phyloP scores from a whole-genome alignment of 768 basidiomycete species.

The Russula sp. region DNA sequence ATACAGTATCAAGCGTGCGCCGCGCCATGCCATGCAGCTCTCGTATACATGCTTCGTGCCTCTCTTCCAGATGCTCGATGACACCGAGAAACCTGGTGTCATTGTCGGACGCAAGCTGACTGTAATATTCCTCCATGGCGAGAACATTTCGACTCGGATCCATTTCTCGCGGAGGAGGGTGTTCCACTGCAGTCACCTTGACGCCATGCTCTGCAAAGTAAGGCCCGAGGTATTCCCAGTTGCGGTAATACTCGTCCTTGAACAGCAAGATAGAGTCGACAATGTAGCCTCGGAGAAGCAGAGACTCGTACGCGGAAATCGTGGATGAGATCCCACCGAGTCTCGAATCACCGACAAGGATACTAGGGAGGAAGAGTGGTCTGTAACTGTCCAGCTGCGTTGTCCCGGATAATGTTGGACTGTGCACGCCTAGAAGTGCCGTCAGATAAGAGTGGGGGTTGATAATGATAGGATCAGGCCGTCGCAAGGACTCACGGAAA shows the following conservation, averaged over 20 bases:
- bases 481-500: constrained; percentile 13
- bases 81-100: constrained; percentile 40
- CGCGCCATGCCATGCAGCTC: constrained; percentile 74
- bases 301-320: constrained; percentile 88
- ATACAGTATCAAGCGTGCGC: constrained; percentile 70
- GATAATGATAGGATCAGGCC: constrained; percentile 4
- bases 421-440: constrained; percentile 69
- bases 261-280: constrained; percentile 82
- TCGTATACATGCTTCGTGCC: constrained; percentile 60
- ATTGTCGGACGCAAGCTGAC: constrained; percentile 36
- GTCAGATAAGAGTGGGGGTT: constrained; percentile 11
- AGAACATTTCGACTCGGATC: constrained; percentile 42
- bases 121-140: constrained; percentile 67
- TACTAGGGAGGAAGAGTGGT: constrained; percentile 78
- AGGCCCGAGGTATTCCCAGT: constrained; percentile 70
- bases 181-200: constrained; percentile 45
- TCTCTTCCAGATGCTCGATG: constrained; percentile 52
- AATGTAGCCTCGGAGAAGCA: constrained; percentile 83
- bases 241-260: constrained; percentile 80
- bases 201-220: constrained; percentile 76
- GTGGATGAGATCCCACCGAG: constrained; percentile 94
- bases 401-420: constrained; percentile 75
- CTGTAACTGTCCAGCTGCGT: constrained; percentile 84
- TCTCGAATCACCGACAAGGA: constrained; percentile 82
- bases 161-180: constrained; percentile 50